These are phyloP conservation scores for Colletotrichum sp. DNA, from an alignment of 2,329 filamentous ascomycete genomes.

Conservation along the genomic window DNA sequence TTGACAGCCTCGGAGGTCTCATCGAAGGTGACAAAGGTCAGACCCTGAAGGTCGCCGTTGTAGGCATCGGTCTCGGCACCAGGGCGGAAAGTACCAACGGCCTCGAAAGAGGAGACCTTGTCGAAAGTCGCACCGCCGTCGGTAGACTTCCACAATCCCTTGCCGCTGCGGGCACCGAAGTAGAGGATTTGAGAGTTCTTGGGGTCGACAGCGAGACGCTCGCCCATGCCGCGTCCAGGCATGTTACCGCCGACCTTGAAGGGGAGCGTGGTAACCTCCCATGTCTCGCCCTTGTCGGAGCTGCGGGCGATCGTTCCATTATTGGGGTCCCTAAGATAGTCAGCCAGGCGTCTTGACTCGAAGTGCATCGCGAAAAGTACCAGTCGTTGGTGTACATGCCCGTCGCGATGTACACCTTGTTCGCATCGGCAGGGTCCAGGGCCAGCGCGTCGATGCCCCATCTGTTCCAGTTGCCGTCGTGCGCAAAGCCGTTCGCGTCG, in stretches of 20 bases:
- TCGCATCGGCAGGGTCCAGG: constrained; percentile 56
- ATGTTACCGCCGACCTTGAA: constrained; percentile 69
- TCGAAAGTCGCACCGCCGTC: constrained; percentile 52
- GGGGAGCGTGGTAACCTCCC: constrained; percentile 51
- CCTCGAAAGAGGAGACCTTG: constrained; percentile 60
- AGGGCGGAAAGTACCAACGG: constrained; percentile 53
- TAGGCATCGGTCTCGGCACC: constrained; percentile 49
- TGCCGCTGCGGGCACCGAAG: constrained; percentile 63
- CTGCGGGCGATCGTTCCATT: constrained; percentile 60
- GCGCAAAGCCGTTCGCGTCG: constrained; percentile 43
- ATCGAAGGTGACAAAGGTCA: constrained; percentile 61
- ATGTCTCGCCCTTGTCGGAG: constrained; percentile 58
- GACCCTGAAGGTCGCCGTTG: constrained; percentile 45
- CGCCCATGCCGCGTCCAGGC: constrained; percentile 64
- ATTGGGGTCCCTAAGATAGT: constrained; percentile 52
- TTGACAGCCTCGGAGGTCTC: constrained; percentile 49
- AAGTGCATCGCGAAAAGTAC: constrained; percentile 27
- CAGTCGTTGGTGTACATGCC: constrained; percentile 66
- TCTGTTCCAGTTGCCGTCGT: constrained; percentile 52
- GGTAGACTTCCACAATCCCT: constrained; percentile 63
- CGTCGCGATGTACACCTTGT: constrained; percentile 57
- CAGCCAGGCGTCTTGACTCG: not conserved
- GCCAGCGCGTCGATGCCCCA: constrained; percentile 65
- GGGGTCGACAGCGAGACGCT: constrained; percentile 63
- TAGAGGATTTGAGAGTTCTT: constrained; percentile 61